These are phyloP conservation scores for Ogataea minuta DNA, from an alignment of 805 yeast genomes.

Conservation along the genomic window DNA sequence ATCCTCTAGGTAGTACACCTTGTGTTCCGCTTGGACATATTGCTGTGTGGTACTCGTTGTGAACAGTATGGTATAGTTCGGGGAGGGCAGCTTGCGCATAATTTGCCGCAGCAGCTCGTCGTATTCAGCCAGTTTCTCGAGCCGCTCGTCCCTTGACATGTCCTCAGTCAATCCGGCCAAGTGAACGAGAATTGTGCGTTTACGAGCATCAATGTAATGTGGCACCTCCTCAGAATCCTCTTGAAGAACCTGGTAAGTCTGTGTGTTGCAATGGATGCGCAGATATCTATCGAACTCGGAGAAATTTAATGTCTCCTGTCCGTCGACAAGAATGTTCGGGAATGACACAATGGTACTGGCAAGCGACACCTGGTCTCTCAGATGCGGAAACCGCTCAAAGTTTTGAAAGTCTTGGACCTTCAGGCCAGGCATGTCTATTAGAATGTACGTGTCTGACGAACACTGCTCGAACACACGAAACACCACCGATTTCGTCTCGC, in stretches of 20 bases:
- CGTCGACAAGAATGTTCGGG: constrained; percentile 43
- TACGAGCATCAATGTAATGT: constrained; percentile 59
- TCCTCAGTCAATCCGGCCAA: constrained; percentile 48
- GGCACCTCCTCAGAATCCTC: constrained; percentile 46
- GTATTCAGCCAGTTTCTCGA: constrained; percentile 18
- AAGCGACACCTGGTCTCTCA: constrained; percentile 49
- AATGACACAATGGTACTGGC: constrained; percentile 63
- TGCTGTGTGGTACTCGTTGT: constrained; percentile 40
- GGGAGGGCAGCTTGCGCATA: constrained; percentile 71
- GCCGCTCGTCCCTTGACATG: constrained; percentile 41
- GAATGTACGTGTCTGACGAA: constrained; percentile 53
- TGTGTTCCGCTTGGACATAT: constrained; percentile 21
- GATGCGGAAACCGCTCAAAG: constrained; percentile 42
- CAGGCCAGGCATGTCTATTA: constrained; percentile 56
- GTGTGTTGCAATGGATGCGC: constrained; percentile 51
- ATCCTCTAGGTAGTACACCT: constrained; percentile 25
- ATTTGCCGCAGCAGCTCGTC: constrained; percentile 47
- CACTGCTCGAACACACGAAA: constrained; percentile 38
- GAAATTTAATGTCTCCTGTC: constrained; percentile 39
- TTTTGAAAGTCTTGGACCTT: constrained; percentile 44
- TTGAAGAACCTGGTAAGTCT: constrained; percentile 37
- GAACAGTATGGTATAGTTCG: constrained; percentile 60
- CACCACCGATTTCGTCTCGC: constrained; percentile 24
- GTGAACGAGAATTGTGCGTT: constrained; percentile 60
- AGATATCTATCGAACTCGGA: constrained; percentile 42